Evolutionary conservation across 2,329 filamentous ascomycete genomes (phyloP).

Genomic region (Fusarium paranaense): DNA sequence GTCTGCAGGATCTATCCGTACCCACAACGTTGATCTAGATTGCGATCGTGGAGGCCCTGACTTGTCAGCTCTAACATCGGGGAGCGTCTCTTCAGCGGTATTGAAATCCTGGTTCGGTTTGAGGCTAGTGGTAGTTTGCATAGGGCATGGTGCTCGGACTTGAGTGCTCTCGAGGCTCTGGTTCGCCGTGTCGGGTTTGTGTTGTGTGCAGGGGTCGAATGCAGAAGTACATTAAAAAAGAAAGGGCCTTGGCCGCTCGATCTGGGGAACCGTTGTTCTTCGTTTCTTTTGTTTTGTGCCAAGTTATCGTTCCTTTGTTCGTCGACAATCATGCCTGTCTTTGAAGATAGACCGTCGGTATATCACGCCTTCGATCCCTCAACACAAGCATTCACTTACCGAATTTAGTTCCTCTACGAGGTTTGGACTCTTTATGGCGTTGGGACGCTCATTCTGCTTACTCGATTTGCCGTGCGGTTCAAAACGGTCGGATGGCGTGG

Average conservation of each 20-base stretch:
- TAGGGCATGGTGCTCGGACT: background rate
- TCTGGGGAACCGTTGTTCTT: background rate
- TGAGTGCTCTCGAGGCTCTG: background rate
- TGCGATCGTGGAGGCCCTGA: background rate
- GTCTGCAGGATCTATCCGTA: background rate
- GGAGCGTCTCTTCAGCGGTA: background rate
- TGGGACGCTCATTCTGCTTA: slow-evolving; percentile 47
- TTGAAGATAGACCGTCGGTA: slow-evolving; percentile 11
- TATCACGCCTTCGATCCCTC: background rate
- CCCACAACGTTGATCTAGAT: slow-evolving; percentile 2
- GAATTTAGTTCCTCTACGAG: slow-evolving; percentile 44
- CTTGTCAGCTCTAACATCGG: background rate
- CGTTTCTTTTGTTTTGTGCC: background rate
- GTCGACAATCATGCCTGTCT: slow-evolving; percentile 7
- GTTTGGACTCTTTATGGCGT: slow-evolving; percentile 48
- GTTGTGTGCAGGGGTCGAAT: background rate
- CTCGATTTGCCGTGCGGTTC: slow-evolving; percentile 50
- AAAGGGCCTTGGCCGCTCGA: background rate
- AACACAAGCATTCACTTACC: background rate
- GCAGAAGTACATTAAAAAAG: background rate
- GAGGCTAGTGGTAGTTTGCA: background rate
- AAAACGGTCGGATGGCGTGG: slow-evolving; percentile 52
- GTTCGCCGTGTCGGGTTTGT: background rate
- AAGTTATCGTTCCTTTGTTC: background rate
- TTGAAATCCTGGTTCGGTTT: background rate